A percentile compares a stretch with the other conserved stretches of the same genome.
Evolutionary conservation across 1,139 yeast genomes (phyloP).

Genomic region (Nakaseomyces sp.): DNA sequence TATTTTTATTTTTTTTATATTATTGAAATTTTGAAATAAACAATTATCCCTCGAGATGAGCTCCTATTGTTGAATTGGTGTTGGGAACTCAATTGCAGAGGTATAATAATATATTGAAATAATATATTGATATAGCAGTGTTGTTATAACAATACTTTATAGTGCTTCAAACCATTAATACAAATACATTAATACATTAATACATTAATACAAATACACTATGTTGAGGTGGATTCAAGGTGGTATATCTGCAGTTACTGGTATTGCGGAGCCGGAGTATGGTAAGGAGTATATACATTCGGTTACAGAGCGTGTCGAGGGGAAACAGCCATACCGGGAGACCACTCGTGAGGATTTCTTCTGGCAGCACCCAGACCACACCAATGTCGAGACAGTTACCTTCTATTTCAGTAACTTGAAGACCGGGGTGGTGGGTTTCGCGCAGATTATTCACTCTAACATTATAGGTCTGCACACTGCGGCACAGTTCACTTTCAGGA

Average conservation of each 20-base stretch:
- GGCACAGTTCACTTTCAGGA: conserved; percentile 87
- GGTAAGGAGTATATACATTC: conserved; percentile 88
- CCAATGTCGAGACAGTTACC: conserved; percentile 92
- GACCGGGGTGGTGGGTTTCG: conserved; percentile 70
- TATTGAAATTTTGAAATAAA: too few relatives aligned
- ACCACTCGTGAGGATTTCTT: conserved; percentile 57
- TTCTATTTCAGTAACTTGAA: conserved; percentile 68
- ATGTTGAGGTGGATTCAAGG: conserved; percentile 86
- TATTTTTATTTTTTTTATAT: too few relatives aligned
- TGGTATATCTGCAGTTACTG: conserved; percentile 85
- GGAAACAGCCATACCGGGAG: conserved; percentile 45
- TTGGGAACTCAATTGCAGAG: too few relatives aligned
- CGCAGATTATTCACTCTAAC: conserved; percentile 89
- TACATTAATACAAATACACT: not conserved
- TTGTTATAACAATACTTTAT: too few relatives aligned
- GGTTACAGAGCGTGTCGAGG: conserved; percentile 53
- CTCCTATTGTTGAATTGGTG: too few relatives aligned
- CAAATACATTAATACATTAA: too few relatives aligned
- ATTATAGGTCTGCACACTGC: conserved; percentile 83
- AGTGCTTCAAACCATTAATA: too few relatives aligned
- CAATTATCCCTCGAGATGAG: too few relatives aligned
- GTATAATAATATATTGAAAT: too few relatives aligned
- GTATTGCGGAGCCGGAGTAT: conserved; percentile 94
- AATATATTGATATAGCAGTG: too few relatives aligned
- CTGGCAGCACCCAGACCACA: conserved; percentile 67